phyloP scores from a whole-genome alignment of 2,329 filamentous ascomycete genomes.

The Xylaria hypoxylon region DNA sequence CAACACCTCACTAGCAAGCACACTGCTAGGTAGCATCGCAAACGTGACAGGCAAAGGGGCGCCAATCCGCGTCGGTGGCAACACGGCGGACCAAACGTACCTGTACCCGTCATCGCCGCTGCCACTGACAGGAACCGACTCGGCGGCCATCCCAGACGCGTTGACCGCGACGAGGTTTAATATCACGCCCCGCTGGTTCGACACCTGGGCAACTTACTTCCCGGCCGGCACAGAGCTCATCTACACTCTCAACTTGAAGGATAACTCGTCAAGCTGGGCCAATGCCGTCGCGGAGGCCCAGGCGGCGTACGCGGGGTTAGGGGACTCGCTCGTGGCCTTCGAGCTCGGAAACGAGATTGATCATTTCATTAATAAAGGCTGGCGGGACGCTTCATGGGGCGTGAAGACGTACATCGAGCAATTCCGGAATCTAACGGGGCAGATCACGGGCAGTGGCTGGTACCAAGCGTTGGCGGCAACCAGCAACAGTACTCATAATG shows the following conservation, averaged over 20 bases:
- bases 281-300: constrained; percentile 49
- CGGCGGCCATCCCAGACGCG: constrained; percentile 45
- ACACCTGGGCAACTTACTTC: constrained; percentile 51
- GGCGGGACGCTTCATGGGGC: constrained; percentile 49
- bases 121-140: constrained; percentile 47
- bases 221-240: constrained; percentile 49
- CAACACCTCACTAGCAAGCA: constrained; percentile 47
- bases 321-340: constrained; percentile 47
- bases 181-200: constrained; percentile 51
- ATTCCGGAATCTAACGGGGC: constrained; percentile 50
- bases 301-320: constrained; percentile 48
- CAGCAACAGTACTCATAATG: not conserved
- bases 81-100: constrained; percentile 53
- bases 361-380: constrained; percentile 52
- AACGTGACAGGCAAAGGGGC: constrained; percentile 49
- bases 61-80: constrained; percentile 52
- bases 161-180: constrained; percentile 46
- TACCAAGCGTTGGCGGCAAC: constrained; percentile 38
- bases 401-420: constrained; percentile 50
- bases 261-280: constrained; percentile 49
- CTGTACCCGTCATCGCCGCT: constrained; percentile 43
- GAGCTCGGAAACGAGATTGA: constrained; percentile 55
- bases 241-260: constrained; percentile 52
- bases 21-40: constrained; percentile 46
- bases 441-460: constrained; percentile 49